Evolutionary conservation across 2,329 filamentous ascomycete species (phyloP), one percentile per base, ranked within the genome.

Genomic region (Chalaropsis thielavioides): DNA sequence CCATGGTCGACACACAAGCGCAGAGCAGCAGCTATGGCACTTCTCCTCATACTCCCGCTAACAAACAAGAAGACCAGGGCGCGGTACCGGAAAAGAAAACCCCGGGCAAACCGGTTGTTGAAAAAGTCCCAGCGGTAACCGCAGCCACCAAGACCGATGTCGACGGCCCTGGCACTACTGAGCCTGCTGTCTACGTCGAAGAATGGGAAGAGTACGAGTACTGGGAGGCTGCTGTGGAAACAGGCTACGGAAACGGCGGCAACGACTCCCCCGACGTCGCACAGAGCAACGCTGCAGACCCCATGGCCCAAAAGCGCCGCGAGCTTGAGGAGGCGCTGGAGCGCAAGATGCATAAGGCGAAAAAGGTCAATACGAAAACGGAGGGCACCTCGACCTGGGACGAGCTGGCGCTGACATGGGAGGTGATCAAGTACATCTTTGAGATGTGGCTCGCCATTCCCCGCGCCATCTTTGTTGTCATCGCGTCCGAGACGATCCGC

Each of bases 381-480:
- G 74, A 81, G 62, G 73, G 43, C 24, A 19, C 27, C 31, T 24
- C 40, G 15, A 41, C 56, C 8, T 62, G 75, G 68, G 70, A 70
- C 60, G 69, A 76, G 41, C 63, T 71, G 38, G 70, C 72, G 6
- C 68, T 72, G 7, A 69, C 70, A 8, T 68, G 68, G 64, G 62
- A 66, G 5, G 68, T 62, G 22, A 44, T 64, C 24, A 64, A 70
- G 24, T 73, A 74, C 40, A 69, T 74, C 40, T 59, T 67, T 10
- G 64, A 44, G 69, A 82, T 83, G 67, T 99, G 90, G 89, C 64
- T 85, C 5, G 76, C 79, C 24, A 77, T 91, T 60, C 92, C 92
- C 0, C 63, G 63, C 24, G 62, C 62, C 22, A 51, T 67, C 31
- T 40, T 59, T 17, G 62, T 67, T 13, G 77, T 83, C 38, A 15